Base-by-base conservation (phyloP, 805 yeast species). In the Hanseniaspora vineae region DNA sequence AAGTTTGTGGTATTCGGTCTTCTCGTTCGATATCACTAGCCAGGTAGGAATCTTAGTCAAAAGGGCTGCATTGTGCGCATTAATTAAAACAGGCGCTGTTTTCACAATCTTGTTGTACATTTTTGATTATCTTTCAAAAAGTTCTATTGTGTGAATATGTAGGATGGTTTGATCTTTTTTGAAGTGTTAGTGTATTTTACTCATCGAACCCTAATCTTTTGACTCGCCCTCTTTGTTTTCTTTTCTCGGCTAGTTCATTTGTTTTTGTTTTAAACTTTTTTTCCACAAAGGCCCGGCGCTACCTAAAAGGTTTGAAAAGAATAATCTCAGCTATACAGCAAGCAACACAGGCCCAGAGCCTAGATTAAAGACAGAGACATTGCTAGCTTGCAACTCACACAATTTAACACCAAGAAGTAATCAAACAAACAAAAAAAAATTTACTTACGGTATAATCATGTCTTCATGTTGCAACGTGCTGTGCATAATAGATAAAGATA, bases 1-100 rank as follows among this genome's bases (percentile, higher is more conserved):
- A 14, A 76, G 40, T n/a, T 44, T 48, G 31, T 49, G 40, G 40
- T 37, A 37, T 10, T n/a, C 17, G 5, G 40, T 52, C 35, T 55
- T 50, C 12, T 42, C 39, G 14, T 43, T 42, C 20, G 39, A 44
- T 37, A 23, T 23, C 6, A 29, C 31, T 23, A 18, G 15, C 35
- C 44, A 47, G 17, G 19, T 48, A n/a, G 45, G 44, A 31, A 20
- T 31, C 8, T 14, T 19, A 2, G 13, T 32, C 6, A 31, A 31
- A n/a, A 14, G 23, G 11, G 13, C 40, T 3, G 40, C n/a, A 37
- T n/a, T 15, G 19, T 17, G n/a, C 5, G 40, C 40, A n/a, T n/a
- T n/a, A 6, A 15, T 37, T 10, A 37, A n/a, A n/a, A 37, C 40
- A 10, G 40, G 40, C 3, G 11, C 19, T 3, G n/a, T 14, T 42